Evolutionary conservation across 441 rosid genomes (phyloP).

Genomic region (Pelargonium exstipulatum): DNA sequence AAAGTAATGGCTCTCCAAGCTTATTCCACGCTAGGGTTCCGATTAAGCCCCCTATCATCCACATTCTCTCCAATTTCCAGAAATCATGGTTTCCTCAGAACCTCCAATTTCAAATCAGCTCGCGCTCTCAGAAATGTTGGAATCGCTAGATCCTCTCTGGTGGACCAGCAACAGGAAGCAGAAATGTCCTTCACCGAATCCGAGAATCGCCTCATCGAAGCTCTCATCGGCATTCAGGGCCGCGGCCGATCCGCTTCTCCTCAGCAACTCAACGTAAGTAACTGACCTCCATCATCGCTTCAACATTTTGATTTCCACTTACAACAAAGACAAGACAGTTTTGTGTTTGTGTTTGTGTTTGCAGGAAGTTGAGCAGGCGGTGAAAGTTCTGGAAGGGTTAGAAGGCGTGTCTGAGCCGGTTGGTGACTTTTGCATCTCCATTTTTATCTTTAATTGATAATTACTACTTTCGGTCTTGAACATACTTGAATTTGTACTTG

Average conservation of each 20-base stretch:
- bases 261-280: constrained; percentile 53
- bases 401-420: constrained; percentile 69
- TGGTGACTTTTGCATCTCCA: constrained; percentile 20
- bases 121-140: constrained; percentile 15
- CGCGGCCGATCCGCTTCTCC: constrained; percentile 81
- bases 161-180: constrained; percentile 35
- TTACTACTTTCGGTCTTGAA: constrained; percentile 2
- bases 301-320: not conserved
- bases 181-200: constrained; percentile 44
- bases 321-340: not conserved
- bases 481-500: not conserved
- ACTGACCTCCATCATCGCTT: not conserved
- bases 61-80: not conserved
- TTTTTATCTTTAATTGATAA: not conserved
- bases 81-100: not conserved
- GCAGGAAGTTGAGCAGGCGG: constrained; percentile 76
- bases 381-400: constrained; percentile 58
- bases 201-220: constrained; percentile 64
- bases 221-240: constrained; percentile 93
- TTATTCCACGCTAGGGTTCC: constrained; percentile 5
- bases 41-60: not conserved
- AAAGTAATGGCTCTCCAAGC: constrained; percentile 1
- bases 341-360: not conserved
- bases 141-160: constrained; percentile 34
- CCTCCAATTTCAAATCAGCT: not conserved